A percentile compares a stretch with the other conserved stretches of the same genome.
These are phyloP conservation scores for Prunus fruticosa DNA, from an alignment of 306 rosid genomes.

Conservation along the genomic window DNA sequence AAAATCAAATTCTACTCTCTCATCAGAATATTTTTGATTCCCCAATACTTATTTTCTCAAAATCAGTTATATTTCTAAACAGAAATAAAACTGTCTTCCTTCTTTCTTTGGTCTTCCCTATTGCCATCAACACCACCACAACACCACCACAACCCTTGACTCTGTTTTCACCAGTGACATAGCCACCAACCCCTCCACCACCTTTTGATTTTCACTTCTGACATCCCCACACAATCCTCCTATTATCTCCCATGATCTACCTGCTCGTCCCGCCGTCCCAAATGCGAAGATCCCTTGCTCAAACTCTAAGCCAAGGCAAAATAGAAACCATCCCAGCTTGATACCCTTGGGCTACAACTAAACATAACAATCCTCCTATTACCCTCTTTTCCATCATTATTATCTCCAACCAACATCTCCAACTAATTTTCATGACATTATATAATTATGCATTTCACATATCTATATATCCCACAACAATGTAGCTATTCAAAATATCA, in stretches of 20 bases:
- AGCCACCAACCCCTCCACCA: not conserved
- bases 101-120: not conserved
- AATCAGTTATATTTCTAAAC: not conserved
- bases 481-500: too few relatives aligned
- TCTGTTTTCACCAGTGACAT: not conserved
- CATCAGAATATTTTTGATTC: not conserved
- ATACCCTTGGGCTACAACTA: conserved; percentile 23
- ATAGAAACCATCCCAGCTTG: not conserved
- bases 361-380: too few relatives aligned
- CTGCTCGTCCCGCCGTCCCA: not conserved
- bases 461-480: too few relatives aligned
- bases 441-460: too few relatives aligned
- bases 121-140: not conserved
- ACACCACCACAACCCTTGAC: not conserved
- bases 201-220: not conserved
- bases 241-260: not conserved
- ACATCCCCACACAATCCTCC: not conserved
- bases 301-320: not conserved
- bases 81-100: not conserved
- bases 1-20: not conserved
- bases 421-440: too few relatives aligned
- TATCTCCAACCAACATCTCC: too few relatives aligned
- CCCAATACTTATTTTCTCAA: not conserved
- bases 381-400: too few relatives aligned
- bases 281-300: not conserved